Percentiles rank a stretch among this genome's conserved stretches.
Conservation (phyloP, 129 eudicot species). For the Tagetes patula region DNA sequence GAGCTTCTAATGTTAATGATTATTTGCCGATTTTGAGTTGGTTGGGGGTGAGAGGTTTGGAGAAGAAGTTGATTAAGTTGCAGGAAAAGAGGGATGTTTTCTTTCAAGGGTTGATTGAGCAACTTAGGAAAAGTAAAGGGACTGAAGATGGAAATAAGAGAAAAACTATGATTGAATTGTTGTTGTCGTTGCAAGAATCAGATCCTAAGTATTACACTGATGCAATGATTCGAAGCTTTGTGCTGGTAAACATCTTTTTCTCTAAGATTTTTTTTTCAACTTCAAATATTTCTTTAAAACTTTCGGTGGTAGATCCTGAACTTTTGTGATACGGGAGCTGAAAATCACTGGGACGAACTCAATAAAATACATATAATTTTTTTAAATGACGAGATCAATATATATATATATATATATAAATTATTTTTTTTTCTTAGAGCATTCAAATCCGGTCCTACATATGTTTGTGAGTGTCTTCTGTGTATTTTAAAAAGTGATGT, state of each 20-base stretch:
- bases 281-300: too few relatives aligned
- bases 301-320: too few relatives aligned
- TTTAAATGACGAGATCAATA: too few relatives aligned
- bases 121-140: slow-evolving; percentile 15
- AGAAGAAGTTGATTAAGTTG: slow-evolving; percentile 30
- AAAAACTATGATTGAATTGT: slow-evolving; percentile 45
- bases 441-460: too few relatives aligned
- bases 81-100: slow-evolving; percentile 38
- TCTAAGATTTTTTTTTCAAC: too few relatives aligned
- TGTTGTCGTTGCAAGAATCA: slow-evolving; percentile 45
- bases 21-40: slow-evolving; percentile 45
- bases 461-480: too few relatives aligned
- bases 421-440: too few relatives aligned
- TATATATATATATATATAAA: too few relatives aligned
- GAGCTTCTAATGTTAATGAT: slow-evolving; percentile 32
- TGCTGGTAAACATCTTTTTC: slow-evolving; percentile 39
- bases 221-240: slow-evolving; percentile 44
- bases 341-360: too few relatives aligned
- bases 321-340: too few relatives aligned
- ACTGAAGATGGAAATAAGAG: slow-evolving; percentile 5
- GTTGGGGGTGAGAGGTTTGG: slow-evolving; percentile 32
- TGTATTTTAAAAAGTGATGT: too few relatives aligned
- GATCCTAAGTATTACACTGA: slow-evolving; percentile 61
- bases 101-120: slow-evolving; percentile 48
- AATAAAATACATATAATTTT: too few relatives aligned